phyloP scores from a whole-genome alignment of 208 protist genomes.

The Spongospora subterranea region DNA sequence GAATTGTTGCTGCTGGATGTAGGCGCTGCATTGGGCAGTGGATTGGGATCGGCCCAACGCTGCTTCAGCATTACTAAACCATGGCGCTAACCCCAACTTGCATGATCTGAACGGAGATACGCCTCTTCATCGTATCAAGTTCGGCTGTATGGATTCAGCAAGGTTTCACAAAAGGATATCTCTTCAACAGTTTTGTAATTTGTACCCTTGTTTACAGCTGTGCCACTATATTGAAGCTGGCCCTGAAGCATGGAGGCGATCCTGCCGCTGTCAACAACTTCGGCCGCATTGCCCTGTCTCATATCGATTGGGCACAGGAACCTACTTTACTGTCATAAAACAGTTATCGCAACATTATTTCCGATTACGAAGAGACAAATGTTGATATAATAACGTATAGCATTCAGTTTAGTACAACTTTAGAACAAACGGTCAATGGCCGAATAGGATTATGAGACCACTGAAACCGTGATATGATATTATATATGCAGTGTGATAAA shows the following conservation, averaged over 20 bases:
- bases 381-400: too few species aligned
- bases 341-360: too few species aligned
- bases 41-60: slow-evolving; percentile 34
- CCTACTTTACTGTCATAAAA: neutral
- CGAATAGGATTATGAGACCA: slow-evolving; percentile 2
- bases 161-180: too few species aligned
- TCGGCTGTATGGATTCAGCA: neutral
- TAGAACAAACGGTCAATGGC: neutral
- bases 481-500: neutral
- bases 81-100: slow-evolving; percentile 27
- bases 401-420: too few species aligned
- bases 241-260: slow-evolving; percentile 3
- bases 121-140: slow-evolving; percentile 19
- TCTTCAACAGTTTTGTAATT: too few species aligned
- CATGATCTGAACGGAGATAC: neutral
- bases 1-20: too few species aligned
- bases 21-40: slow-evolving; percentile 49
- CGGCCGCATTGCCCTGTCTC: neutral
- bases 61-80: neutral
- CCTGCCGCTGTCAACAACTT: slow-evolving; percentile 1
- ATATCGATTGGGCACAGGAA: slow-evolving; percentile 2
- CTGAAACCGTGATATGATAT: neutral
- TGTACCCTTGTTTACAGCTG: neutral
- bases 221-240: slow-evolving; percentile 4
- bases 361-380: too few species aligned